Evolutionary conservation across 2,329 filamentous ascomycete species (phyloP), one percentile per base, ranked within the genome.

Genomic region (Colletotrichum sojae): DNA sequence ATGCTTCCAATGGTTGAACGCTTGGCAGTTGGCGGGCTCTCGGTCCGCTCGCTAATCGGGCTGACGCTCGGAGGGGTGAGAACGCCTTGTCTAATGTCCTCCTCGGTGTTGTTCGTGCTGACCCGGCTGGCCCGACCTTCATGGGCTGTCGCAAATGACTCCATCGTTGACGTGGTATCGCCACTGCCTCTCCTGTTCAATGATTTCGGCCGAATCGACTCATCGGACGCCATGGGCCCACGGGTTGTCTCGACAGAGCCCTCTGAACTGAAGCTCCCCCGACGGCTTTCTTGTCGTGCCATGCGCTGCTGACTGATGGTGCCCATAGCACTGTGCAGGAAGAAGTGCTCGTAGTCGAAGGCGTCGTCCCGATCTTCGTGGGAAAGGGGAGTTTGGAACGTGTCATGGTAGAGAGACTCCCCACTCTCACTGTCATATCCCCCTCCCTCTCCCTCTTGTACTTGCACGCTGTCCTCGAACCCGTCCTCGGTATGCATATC

Each of bases 261-360:
- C 49, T 88, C 87, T 0, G 89, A 91, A 73, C 82, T 85, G 68
- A 83, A 85, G 75, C 90, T 91, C 57, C 82, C 83, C 9, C 62
- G 62, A 49, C 77, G 79, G 73, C 88, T 89, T 6, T 75, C 79
- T 64, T 83, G 80, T 46, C 82, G 78, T 5, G 76, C 77, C 67
- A 86, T 79, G n/a, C 83, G 81, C 69, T 83, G 83, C 67, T 86
- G 83, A 73, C 87, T 90, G 76, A 94, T 91, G 2, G 88, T 94
- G 6, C 94, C 94, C 87, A 98, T 91, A 12, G 94, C 94, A 73
- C 94, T 97, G 78, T 98, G 94, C 15, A 98, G 85, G 79, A 97
- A 97, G 81, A 98, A 98, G 77, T 97, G 91, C 78, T 97, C 93
- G 71, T 98, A 98, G 78, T 98, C 95, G 76, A 98, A 98, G 1